phyloP scores from a whole-genome alignment of 108 stramenopile species.

The Cyclotella baltica region DNA sequence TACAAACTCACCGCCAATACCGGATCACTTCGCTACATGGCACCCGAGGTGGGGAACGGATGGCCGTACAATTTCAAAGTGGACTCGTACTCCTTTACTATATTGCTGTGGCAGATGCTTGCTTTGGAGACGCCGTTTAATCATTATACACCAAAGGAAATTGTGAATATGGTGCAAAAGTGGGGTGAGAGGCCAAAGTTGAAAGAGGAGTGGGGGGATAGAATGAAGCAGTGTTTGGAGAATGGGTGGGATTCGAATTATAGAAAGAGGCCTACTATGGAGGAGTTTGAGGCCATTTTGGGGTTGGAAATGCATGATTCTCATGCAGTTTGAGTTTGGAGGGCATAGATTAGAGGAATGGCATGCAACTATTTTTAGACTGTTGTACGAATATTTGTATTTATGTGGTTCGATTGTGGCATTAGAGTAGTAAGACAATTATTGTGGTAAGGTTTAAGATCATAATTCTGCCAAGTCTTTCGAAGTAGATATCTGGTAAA shows the following conservation, averaged over 20 bases:
- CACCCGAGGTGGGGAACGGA: constrained; percentile 42
- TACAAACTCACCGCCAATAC: constrained; percentile 85
- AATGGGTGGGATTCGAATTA: constrained; percentile 45
- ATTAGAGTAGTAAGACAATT: too few species aligned
- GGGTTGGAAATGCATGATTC: constrained; percentile 28
- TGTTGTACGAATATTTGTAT: too few species aligned
- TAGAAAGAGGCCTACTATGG: constrained; percentile 46
- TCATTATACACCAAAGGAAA: constrained; percentile 33
- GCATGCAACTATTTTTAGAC: neutral
- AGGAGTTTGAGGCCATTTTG: constrained; percentile 28
- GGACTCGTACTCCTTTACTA: constrained; percentile 76
- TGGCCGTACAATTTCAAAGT: constrained; percentile 78
- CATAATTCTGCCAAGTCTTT: too few species aligned
- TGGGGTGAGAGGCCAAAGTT: constrained; percentile 49
- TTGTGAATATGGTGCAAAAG: constrained; percentile 38
- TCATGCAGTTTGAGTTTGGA: neutral
- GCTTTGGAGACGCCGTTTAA: constrained; percentile 68
- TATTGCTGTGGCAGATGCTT: constrained; percentile 75
- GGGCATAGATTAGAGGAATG: neutral
- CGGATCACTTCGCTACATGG: constrained; percentile 74
- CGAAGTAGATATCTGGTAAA: too few species aligned
- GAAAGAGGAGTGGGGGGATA: constrained; percentile 49
- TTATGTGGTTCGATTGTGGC: too few species aligned
- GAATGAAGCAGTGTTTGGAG: constrained; percentile 34
- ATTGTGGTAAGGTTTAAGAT: too few species aligned